Base-by-base conservation (phyloP, 2,329 filamentous ascomycete genomes). In the Aspergillus pseudoterreus region DNA sequence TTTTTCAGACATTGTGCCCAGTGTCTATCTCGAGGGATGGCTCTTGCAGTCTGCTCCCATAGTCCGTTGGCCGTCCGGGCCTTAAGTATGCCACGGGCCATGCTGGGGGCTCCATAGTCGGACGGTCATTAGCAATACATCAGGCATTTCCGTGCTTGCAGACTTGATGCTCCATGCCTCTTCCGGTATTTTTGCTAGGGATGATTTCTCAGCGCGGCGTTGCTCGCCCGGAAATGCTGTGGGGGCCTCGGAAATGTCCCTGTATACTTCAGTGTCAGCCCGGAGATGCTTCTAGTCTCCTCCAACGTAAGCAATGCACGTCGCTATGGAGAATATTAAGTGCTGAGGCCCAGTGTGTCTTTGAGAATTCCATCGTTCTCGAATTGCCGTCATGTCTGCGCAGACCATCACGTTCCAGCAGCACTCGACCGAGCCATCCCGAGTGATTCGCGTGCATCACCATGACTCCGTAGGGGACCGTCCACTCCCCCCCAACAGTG, bases 361-460 rank as follows among this genome's bases (percentile, higher is more conserved):
- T 17, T 6, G 12, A 4, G 9, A 6, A 12, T 5, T 33, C 10
- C 22, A n/a, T 45, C 14, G 14, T 14, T 45, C 43, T 30, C 8
- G n/a, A 8, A 14, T 12, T 35, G 24, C 22, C 17, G 36, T 38
- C 32, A 46, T 46, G 44, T 46, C 30, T 30, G 44, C 32, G 22
- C 32, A 46, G 35, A 46, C 44, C 8, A 32, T 36, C 44, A 46
- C 44, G n/a, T 46, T 46, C 44, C 44, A 46, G 19, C 44, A 30
- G 11, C 44, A 46, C 22, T 46, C 44, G 15, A 22, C 44, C 6
- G 44, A 46, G 19, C 30, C 44, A 17, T 30, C 44, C 44, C 27
- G 19, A n/a, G 30, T 46, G 15, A 46, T 46, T 30, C 44, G 44
- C 14, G 22, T 46, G 11, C 19, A 38, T 30, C 32, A 17, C 32